A percentile compares a stretch with the other conserved stretches of the same genome.
Evolutionary conservation across 176 grass and related monocot genomes (phyloP).

Genomic region (Hordeum marinum): DNA sequence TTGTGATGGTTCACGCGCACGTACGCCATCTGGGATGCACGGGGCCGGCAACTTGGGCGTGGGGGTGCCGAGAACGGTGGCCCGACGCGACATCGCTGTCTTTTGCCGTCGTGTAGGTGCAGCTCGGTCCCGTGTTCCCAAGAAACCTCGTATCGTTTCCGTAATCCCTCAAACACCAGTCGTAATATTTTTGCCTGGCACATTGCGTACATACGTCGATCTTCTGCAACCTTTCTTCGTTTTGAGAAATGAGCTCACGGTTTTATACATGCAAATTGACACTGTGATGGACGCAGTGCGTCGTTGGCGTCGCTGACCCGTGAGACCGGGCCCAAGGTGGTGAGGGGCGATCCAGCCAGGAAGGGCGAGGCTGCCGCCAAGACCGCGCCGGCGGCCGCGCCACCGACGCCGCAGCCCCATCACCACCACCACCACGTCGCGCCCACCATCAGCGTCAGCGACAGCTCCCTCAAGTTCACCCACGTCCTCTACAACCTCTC

Average conservation of each 20-base stretch:
- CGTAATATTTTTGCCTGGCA: too few species aligned
- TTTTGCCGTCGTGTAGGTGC: too few species aligned
- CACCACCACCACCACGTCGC: slow-evolving; percentile 60
- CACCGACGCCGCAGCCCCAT: neutral
- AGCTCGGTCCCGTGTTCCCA: too few species aligned
- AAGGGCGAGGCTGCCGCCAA: slow-evolving; percentile 48
- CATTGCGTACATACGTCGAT: too few species aligned
- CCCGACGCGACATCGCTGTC: too few species aligned
- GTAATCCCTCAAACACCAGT: too few species aligned
- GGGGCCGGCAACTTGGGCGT: too few species aligned
- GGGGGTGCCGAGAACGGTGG: too few species aligned
- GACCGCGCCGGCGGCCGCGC: neutral
- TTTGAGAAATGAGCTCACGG: neutral
- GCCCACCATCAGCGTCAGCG: slow-evolving; percentile 83
- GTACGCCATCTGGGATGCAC: too few species aligned
- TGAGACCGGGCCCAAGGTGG: slow-evolving; percentile 79
- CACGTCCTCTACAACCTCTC: slow-evolving; percentile 99
- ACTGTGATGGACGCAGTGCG: slow-evolving; percentile 45
- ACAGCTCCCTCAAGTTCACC: slow-evolving; percentile 99
- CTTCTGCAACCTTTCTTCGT: too few species aligned
- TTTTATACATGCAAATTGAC: slow-evolving; percentile 2
- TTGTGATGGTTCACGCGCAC: too few species aligned
- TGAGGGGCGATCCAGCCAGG: slow-evolving; percentile 81
- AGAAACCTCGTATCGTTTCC: too few species aligned
- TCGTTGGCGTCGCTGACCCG: slow-evolving; percentile 95